Percentiles rank a stretch among this genome's conserved stretches.
Conservation (phyloP, 2,329 filamentous ascomycete genomes). For the Monilinia fructicola region DNA sequence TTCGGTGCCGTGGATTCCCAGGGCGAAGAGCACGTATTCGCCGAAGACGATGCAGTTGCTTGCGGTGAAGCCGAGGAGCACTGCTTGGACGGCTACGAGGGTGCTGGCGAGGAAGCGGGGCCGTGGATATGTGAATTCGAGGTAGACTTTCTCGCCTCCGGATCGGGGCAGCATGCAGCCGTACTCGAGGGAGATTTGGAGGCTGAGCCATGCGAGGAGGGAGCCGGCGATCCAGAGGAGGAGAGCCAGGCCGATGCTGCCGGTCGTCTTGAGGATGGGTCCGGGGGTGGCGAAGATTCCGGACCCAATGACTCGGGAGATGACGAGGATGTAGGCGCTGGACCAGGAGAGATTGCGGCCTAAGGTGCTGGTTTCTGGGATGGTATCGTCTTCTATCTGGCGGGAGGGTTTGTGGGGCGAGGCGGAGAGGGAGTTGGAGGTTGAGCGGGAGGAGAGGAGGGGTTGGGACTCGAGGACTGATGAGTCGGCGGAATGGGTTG, state of each 20-base stretch:
- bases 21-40: slow-evolving; percentile 51
- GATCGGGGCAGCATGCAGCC: slow-evolving; percentile 48
- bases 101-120: slow-evolving; percentile 55
- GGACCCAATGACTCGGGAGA: slow-evolving; percentile 37
- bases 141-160: slow-evolving; percentile 54
- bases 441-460: slow-evolving; percentile 27
- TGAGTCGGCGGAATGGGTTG: neutral
- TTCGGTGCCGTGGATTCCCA: slow-evolving; percentile 44
- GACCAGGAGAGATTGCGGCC: slow-evolving; percentile 43
- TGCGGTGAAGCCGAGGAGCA: slow-evolving; percentile 52
- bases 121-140: slow-evolving; percentile 52
- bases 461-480: slow-evolving; percentile 21
- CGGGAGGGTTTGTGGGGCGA: slow-evolving; percentile 25
- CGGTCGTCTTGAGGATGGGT: slow-evolving; percentile 63
- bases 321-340: slow-evolving; percentile 37
- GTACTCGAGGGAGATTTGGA: slow-evolving; percentile 49
- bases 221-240: slow-evolving; percentile 55
- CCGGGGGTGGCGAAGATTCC: slow-evolving; percentile 52
- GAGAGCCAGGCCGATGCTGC: slow-evolving; percentile 58
- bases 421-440: slow-evolving; percentile 18
- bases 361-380: slow-evolving; percentile 61
- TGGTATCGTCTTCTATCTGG: slow-evolving; percentile 52
- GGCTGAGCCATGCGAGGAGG: slow-evolving; percentile 46
- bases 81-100: slow-evolving; percentile 51
- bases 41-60: slow-evolving; percentile 55